A percentile compares a stretch with the other conserved stretches of the same genome.
Conservation (phyloP, 2,329 filamentous ascomycete species). For the Pseudogymnoascus sp. region DNA sequence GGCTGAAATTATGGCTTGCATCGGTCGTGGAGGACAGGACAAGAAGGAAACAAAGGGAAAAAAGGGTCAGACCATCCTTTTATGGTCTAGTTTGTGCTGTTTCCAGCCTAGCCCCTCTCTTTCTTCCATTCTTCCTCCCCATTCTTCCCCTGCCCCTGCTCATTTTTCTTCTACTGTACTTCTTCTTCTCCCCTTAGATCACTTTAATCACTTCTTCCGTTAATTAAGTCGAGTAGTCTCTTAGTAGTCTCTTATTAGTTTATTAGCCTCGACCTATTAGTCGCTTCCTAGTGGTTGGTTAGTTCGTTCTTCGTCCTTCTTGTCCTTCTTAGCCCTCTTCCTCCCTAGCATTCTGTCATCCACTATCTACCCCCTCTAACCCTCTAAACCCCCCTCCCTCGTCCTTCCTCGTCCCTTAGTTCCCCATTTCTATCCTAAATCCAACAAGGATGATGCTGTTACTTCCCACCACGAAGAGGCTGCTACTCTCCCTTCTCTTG, state of each 20-base stretch:
- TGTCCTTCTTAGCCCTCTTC: background rate
- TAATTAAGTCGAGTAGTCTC: background rate
- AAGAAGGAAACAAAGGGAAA: background rate
- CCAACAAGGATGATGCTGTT: background rate
- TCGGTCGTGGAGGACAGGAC: background rate
- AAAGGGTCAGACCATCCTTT: background rate
- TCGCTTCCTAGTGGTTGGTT: background rate
- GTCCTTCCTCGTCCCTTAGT: background rate
- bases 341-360: background rate
- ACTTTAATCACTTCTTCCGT: background rate
- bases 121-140: background rate
- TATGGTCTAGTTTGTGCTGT: background rate
- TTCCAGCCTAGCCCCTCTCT: background rate
- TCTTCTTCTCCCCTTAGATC: no score
- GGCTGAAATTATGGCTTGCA: background rate
- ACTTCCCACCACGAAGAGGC: background rate
- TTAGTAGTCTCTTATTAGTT: background rate
- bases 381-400: background rate
- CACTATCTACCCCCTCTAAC: background rate
- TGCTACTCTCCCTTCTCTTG: no score
- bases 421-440: background rate
- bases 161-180: no score
- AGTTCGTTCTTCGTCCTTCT: background rate
- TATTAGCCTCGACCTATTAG: background rate
- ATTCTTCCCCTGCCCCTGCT: no score